These are phyloP conservation scores for Trichoderma sp. DNA, from an alignment of 2,329 filamentous ascomycete genomes.

Conservation along the genomic window DNA sequence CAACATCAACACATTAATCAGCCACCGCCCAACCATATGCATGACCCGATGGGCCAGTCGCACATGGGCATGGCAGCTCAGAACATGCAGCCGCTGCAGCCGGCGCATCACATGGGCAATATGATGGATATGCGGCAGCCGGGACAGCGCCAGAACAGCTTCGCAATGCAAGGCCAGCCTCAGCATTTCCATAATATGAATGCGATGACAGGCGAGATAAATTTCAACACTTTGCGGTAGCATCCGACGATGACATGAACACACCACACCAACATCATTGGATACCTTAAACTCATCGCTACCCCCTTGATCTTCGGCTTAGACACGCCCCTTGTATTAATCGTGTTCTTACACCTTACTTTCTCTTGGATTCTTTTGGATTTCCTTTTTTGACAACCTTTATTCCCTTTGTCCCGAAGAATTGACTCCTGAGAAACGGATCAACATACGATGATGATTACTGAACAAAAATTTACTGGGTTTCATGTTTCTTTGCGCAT, in stretches of 20 bases:
- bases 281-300: not conserved
- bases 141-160: constrained; percentile 36
- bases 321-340: not conserved
- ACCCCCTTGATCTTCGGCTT: not conserved
- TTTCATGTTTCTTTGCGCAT: not conserved
- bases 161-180: constrained; percentile 35
- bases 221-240: constrained; percentile 29
- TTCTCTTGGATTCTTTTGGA: not conserved
- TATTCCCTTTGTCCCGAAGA: constrained; percentile 14
- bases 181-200: constrained; percentile 48
- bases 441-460: constrained; percentile 16
- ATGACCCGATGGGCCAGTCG: constrained; percentile 33
- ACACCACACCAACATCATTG: not conserved
- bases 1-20: constrained; percentile 34
- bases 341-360: not conserved
- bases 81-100: constrained; percentile 31
- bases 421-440: not conserved
- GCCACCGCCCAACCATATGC: constrained; percentile 35
- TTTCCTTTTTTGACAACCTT: not conserved
- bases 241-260: not conserved
- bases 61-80: constrained; percentile 31
- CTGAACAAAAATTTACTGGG: constrained; percentile 7
- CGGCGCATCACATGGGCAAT: constrained; percentile 34
- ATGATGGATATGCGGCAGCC: constrained; percentile 33
- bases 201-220: constrained; percentile 33